Base-by-base conservation (phyloP, 2,329 filamentous ascomycete species). In the Fusarium avenaceum region DNA sequence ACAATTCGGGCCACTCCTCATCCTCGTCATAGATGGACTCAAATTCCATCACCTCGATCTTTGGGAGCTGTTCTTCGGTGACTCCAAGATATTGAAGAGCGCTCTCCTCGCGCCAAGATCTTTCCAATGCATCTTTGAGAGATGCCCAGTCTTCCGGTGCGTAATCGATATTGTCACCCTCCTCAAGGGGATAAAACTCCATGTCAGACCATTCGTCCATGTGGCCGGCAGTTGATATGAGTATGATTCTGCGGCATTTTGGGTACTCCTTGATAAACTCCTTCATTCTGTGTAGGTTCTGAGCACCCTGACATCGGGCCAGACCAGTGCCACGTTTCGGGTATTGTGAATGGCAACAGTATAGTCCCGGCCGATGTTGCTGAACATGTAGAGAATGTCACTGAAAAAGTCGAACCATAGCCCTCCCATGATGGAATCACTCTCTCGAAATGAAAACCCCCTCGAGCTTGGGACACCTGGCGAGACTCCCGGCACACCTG, bases 321-420 rank as follows among this genome's bases (percentile, higher is more conserved):
- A 42, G 6, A 26, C 7, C 4, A 48, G 2, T n/a, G 46, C 45
- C 19, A 46, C 19, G 17, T 52, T 42, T 9, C 30, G 40, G 17
- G n/a, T 32, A n/a, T 57, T n/a, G 8, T 43, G 4, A n/a, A 57
- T 47, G 8, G 26, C 26, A 10, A 26, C 9, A 26, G 26, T 26
- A 26, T 26, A 26, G 7, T 3, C 26, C 26, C 26, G 26, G 26
- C 26, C 9, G 26, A 8, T 9, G 26, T 26, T 26, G 26, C 26
- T 9, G 10, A 26, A 26, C 26, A 26, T 26, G 26, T 26, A 26
- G 26, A 26, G 4, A n/a, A 57, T 47, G 15, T 51, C 53, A 9
- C 54, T 49, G 13, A n/a, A 13, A 7, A 33, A 33, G 17, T 61
- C 28, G 35, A 56, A 56, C 57, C 57, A 61, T 10, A 56, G 38